Evolutionary conservation across 768 basidiomycete species (phyloP).

Genomic region (Auriculariales sp.): DNA sequence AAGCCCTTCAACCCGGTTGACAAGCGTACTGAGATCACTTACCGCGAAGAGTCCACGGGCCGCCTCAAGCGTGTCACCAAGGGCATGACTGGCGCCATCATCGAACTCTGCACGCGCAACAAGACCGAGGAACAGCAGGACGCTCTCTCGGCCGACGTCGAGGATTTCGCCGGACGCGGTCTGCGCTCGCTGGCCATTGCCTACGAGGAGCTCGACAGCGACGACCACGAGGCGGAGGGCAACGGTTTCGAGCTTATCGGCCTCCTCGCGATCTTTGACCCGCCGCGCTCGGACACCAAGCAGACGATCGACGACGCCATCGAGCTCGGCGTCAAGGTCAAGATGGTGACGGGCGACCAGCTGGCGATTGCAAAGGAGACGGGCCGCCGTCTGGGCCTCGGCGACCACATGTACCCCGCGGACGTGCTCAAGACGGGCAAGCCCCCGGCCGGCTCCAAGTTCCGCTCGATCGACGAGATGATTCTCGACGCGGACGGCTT

Average conservation of each 20-base stretch:
- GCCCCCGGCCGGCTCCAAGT: conserved; percentile 69
- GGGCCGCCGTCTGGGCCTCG: conserved; percentile 91
- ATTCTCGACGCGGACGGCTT: conserved; percentile 99
- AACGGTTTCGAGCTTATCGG: conserved; percentile 97
- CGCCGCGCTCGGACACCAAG: conserved; percentile 95
- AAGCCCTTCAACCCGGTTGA: conserved; percentile 99
- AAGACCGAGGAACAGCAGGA: conserved; percentile 89
- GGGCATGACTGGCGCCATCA: conserved; percentile 99
- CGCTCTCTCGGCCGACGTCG: conserved; percentile 84
- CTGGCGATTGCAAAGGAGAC: conserved; percentile 99
- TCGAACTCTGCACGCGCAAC: conserved; percentile 93
- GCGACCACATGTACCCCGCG: conserved; percentile 98
- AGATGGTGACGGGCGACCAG: conserved; percentile 99
- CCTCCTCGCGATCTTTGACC: conserved; percentile 94
- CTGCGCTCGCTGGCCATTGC: conserved; percentile 95
- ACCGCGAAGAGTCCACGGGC: conserved; percentile 86
- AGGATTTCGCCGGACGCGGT: conserved; percentile 91
- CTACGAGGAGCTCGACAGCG: conserved; percentile 79
- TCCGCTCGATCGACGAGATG: conserved; percentile 85
- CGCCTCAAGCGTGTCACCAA: conserved; percentile 97
- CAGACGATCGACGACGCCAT: conserved; percentile 97
- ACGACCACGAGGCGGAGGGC: conserved; percentile 73
- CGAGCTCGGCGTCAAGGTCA: conserved; percentile 91
- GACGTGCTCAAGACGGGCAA: conserved; percentile 99
- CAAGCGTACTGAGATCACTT: conserved; percentile 98